phyloP scores from a whole-genome alignment of 805 yeast genomes.

The Nakazawaea siamensis region DNA sequence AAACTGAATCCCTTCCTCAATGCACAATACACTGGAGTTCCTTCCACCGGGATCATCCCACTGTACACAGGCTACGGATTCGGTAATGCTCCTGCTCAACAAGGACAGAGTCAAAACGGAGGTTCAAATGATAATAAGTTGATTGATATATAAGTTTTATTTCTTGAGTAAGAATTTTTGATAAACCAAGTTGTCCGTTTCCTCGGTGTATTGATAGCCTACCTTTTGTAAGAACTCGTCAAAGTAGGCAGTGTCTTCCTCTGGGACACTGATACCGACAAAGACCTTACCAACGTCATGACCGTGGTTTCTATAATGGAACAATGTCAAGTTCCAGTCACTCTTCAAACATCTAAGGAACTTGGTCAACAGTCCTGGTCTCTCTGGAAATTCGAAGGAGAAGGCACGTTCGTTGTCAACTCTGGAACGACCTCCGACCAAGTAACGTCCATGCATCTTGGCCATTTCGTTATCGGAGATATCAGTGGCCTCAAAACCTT shows the following conservation, averaged over 20 bases:
- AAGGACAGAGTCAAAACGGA: constrained; percentile 20
- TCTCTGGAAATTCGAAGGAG: constrained; percentile 92
- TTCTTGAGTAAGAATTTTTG: constrained; percentile 50
- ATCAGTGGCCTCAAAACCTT: constrained; percentile 72
- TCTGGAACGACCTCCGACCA: constrained; percentile 85
- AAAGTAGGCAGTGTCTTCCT: constrained; percentile 54
- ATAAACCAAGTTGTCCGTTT: constrained; percentile 81
- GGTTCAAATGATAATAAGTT: constrained; percentile 25
- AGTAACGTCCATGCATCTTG: constrained; percentile 89
- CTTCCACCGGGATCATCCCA: constrained; percentile 58
- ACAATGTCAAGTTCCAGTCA: constrained; percentile 87
- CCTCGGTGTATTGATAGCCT: constrained; percentile 75
- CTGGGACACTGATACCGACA: constrained; percentile 85
- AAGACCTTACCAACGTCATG: constrained; percentile 89
- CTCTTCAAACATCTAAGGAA: constrained; percentile 66
- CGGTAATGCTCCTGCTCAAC: constrained; percentile 58
- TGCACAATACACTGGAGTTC: constrained; percentile 68
- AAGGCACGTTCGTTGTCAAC: constrained; percentile 70
- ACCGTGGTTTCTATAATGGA: constrained; percentile 97
- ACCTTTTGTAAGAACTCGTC: constrained; percentile 58
- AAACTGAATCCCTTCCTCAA: constrained; percentile 64
- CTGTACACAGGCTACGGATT: constrained; percentile 92
- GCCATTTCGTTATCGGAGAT: constrained; percentile 92
- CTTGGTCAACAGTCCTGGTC: constrained; percentile 87
- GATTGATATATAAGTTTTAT: constrained; percentile 26